These are phyloP conservation scores for Penicillium sp. DNA, from an alignment of 2,329 filamentous ascomycete species.

Conservation along the genomic window DNA sequence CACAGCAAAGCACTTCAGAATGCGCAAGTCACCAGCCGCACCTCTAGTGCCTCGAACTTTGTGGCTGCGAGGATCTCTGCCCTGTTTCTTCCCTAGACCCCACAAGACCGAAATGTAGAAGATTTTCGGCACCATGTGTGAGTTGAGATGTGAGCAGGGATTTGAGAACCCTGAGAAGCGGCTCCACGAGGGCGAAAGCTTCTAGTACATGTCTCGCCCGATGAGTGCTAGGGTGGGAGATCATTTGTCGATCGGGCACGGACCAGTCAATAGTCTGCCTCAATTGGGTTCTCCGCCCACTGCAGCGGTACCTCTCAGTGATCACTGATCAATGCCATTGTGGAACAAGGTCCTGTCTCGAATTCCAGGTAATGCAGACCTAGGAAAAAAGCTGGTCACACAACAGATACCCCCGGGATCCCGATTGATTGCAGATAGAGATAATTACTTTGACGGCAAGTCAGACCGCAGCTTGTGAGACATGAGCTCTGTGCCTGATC, in stretches of 20 bases:
- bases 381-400: background rate
- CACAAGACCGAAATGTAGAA: background rate
- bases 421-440: background rate
- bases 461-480: background rate
- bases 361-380: background rate
- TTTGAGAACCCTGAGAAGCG: slow-evolving; percentile 9
- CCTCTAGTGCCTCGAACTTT: background rate
- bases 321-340: background rate
- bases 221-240: slow-evolving; percentile 11
- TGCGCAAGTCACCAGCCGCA: slow-evolving; percentile 15
- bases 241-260: slow-evolving; percentile 21
- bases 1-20: slow-evolving; percentile 6
- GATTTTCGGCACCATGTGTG: slow-evolving; percentile 12
- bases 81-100: background rate
- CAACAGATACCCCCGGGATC: background rate
- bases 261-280: slow-evolving; percentile 20
- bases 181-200: slow-evolving; percentile 19
- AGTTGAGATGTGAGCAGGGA: slow-evolving; percentile 2
- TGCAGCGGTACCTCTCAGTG: slow-evolving; percentile 1
- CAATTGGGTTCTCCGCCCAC: slow-evolving; percentile 4
- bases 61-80: slow-evolving; percentile 1
- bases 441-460: background rate
- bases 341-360: background rate
- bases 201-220: slow-evolving; percentile 6
- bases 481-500: slow-evolving; percentile 1